A percentile compares a stretch with the other conserved stretches of the same genome.
Evolutionary conservation across 257 asterid genomes (phyloP).

Genomic region (Solanum appendiculatum): DNA sequence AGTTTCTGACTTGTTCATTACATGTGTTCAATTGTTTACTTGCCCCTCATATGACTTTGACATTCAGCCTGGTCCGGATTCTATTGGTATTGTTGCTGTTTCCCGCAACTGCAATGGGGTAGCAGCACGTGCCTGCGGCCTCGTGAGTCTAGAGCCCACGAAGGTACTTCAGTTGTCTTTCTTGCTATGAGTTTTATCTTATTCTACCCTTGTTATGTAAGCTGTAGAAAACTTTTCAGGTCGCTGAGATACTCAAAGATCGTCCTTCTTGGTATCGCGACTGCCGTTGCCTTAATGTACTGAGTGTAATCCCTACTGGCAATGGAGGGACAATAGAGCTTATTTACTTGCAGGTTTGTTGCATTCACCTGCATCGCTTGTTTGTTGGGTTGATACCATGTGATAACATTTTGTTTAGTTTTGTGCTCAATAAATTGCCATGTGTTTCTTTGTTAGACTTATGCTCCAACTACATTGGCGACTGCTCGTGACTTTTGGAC

Average conservation of each 20-base stretch:
- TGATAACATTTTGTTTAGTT: neutral
- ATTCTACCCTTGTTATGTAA: neutral
- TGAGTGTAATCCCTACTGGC: slow-evolving; percentile 70
- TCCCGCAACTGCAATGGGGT: slow-evolving; percentile 95
- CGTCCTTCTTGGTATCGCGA: slow-evolving; percentile 93
- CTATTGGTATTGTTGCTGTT: slow-evolving; percentile 94
- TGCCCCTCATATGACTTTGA: neutral
- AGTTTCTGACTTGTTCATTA: neutral
- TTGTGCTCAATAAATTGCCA: neutral
- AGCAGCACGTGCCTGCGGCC: slow-evolving; percentile 99
- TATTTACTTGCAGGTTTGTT: slow-evolving; percentile 70
- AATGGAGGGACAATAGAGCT: slow-evolving; percentile 94
- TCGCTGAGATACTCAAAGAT: slow-evolving; percentile 92
- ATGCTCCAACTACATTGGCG: slow-evolving; percentile 95
- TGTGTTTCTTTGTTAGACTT: slow-evolving; percentile 32
- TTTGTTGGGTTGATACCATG: neutral
- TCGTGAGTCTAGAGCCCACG: slow-evolving; percentile 96
- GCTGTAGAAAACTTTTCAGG: slow-evolving; percentile 26
- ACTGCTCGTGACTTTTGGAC: slow-evolving; percentile 97
- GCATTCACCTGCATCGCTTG: neutral
- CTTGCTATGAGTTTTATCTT: neutral
- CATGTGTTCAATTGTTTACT: neutral
- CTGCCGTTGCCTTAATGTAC: slow-evolving; percentile 75
- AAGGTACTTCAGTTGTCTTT: slow-evolving; percentile 39
- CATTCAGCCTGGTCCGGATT: slow-evolving; percentile 99